Evolutionary conservation across 257 asterid species (phyloP).

Genomic region (Lantana camara): DNA sequence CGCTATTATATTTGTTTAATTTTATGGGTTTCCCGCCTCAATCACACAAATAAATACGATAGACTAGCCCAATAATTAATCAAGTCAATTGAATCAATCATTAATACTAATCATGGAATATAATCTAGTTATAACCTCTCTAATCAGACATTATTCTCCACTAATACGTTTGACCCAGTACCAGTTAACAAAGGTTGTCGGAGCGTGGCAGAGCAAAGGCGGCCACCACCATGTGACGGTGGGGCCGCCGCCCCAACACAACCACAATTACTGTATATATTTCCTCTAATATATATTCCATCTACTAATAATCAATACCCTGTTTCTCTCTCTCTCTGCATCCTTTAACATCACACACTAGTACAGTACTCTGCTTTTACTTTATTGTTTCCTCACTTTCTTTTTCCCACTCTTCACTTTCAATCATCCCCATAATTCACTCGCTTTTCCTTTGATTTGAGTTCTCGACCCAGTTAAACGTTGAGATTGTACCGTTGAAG

Average conservation of each 20-base stretch:
- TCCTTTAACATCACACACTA: slow-evolving; percentile 29
- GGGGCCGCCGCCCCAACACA: slow-evolving; percentile 39
- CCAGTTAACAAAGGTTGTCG: slow-evolving; percentile 18
- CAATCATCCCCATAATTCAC: slow-evolving; percentile 35
- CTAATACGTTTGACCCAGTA: neutral
- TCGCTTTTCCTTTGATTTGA: slow-evolving; percentile 23
- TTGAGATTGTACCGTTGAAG: slow-evolving; percentile 47
- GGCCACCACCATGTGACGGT: slow-evolving; percentile 51
- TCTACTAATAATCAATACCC: slow-evolving; percentile 27
- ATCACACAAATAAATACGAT: no score
- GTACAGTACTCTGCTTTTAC: slow-evolving; percentile 30
- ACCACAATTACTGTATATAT: slow-evolving; percentile 14
- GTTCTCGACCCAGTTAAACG: slow-evolving; percentile 28
- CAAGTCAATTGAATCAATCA: no score
- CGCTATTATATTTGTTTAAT: no score
- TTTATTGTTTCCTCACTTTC: slow-evolving; percentile 27
- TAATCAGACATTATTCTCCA: no score
- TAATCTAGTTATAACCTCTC: no score
- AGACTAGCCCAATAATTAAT: no score
- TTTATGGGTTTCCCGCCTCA: no score
- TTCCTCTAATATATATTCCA: neutral
- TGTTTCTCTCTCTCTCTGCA: slow-evolving; percentile 1
- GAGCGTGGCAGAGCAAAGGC: slow-evolving; percentile 25
- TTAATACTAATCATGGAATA: no score
- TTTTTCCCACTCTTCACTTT: slow-evolving; percentile 11